Conservation (phyloP, 2,329 filamentous ascomycete species). For the Phialophora macrospora region DNA sequence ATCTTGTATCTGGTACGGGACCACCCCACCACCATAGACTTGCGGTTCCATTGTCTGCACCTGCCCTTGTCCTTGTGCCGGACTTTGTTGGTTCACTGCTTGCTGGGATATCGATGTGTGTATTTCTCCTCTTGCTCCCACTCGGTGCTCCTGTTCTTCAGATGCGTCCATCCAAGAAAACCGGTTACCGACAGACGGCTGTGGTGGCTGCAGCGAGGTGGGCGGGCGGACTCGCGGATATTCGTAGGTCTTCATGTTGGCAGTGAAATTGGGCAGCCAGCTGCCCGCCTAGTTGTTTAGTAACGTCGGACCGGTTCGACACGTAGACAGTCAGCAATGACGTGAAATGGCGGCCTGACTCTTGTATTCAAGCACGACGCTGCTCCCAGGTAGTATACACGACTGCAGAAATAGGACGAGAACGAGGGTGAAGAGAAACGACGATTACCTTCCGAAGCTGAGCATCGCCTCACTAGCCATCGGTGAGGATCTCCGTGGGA, state of each 20-base stretch:
- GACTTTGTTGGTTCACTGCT: conserved; percentile 2
- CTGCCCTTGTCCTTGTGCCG: conserved; percentile 5
- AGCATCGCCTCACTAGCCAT: conserved; percentile 27
- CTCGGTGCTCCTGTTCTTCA: conserved; percentile 29
- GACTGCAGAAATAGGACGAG: conserved; percentile 13
- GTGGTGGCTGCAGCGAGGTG: conserved; percentile 28
- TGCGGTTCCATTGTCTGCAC: conserved; percentile 24
- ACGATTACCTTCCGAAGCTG: conserved; percentile 23
- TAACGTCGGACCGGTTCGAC: conserved; percentile 5
- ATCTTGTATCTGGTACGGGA: conserved; percentile 23
- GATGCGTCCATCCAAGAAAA: conserved; percentile 37
- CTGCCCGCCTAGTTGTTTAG: conserved; percentile 16
- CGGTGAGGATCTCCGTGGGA: conserved; percentile 18
- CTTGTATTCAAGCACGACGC: conserved; percentile 12
- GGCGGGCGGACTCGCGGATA: conserved; percentile 36
- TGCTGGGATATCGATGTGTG: conserved; percentile 1
- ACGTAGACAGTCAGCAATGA: conserved; percentile 28
- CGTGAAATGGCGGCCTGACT: conserved; percentile 20
- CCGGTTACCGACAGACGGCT: conserved; percentile 18
- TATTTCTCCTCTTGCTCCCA: conserved; percentile 19
- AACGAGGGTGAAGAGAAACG: conserved; percentile 12
- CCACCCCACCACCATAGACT: conserved; percentile 5
- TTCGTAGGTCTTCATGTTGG: conserved; percentile 34
- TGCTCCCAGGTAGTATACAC: not conserved
- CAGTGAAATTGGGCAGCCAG: conserved; percentile 19